These are phyloP conservation scores for Myrica gale DNA, from an alignment of 306 rosid species.

Conservation along the genomic window DNA sequence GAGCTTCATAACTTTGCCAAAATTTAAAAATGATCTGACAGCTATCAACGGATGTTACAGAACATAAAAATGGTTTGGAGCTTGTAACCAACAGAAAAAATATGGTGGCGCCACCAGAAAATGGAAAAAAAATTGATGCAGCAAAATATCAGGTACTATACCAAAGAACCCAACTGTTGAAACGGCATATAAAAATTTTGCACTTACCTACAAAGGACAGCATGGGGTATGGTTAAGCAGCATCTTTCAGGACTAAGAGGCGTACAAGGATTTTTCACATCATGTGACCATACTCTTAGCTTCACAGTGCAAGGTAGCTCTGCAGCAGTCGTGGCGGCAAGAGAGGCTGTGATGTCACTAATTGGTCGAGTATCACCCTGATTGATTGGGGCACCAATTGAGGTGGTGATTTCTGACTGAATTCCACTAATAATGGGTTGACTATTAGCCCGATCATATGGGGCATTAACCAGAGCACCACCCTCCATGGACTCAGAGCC, in stretches of 20 bases:
- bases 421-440: slow-evolving; percentile 26
- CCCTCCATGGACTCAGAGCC: slow-evolving; percentile 12
- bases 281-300: slow-evolving; percentile 33
- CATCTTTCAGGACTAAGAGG: slow-evolving; percentile 15
- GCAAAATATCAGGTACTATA: slow-evolving; percentile 11
- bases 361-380: background rate
- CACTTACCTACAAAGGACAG: slow-evolving; percentile 35
- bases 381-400: slow-evolving; percentile 2
- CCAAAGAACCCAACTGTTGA: slow-evolving; percentile 8
- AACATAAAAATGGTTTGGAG: background rate
- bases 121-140: slow-evolving; percentile 18
- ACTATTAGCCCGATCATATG: slow-evolving; percentile 19
- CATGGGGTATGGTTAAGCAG: slow-evolving; percentile 31
- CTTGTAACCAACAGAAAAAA: background rate
- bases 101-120: background rate
- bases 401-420: background rate
- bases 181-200: slow-evolving; percentile 15
- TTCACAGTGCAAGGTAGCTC: slow-evolving; percentile 40
- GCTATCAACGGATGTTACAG: background rate
- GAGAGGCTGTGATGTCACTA: slow-evolving; percentile 18
- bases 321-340: slow-evolving; percentile 20
- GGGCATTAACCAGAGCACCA: slow-evolving; percentile 12
- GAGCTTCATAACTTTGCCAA: background rate
- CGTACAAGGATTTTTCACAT: slow-evolving; percentile 27
- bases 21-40: slow-evolving; percentile 2